phyloP scores from a whole-genome alignment of 2,329 filamentous ascomycete genomes.

The Saccharata proteae region DNA sequence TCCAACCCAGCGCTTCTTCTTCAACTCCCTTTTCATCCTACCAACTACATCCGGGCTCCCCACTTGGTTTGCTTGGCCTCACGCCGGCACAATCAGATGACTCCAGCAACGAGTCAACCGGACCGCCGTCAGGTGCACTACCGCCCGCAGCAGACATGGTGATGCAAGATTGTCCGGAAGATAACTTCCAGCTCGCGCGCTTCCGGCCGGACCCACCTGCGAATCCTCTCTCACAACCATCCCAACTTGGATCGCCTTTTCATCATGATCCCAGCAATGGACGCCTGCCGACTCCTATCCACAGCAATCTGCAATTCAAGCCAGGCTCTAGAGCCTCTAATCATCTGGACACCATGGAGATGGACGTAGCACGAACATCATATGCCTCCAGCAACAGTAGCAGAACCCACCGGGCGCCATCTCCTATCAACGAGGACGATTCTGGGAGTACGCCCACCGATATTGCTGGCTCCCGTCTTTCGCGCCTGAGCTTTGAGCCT shows the following conservation, averaged over 20 bases:
- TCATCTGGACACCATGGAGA: slow-evolving; percentile 6
- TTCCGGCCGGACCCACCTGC: slow-evolving; percentile 26
- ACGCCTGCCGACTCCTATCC: slow-evolving; percentile 29
- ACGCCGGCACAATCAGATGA: slow-evolving; percentile 20
- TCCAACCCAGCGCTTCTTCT: too few relatives aligned
- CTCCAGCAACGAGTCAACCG: slow-evolving; percentile 15
- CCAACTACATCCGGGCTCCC: too few relatives aligned
- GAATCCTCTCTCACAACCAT: too few relatives aligned
- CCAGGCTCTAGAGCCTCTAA: neutral
- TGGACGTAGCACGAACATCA: slow-evolving; percentile 11
- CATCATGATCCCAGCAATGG: slow-evolving; percentile 14
- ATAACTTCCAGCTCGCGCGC: slow-evolving; percentile 17
- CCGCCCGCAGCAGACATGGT: slow-evolving; percentile 23
- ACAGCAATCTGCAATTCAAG: too few relatives aligned
- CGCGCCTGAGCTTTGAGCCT: slow-evolving; percentile 23
- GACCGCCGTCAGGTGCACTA: slow-evolving; percentile 15
- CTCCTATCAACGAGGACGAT: slow-evolving; percentile 28
- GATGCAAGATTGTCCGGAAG: slow-evolving; percentile 20
- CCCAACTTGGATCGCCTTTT: too few relatives aligned
- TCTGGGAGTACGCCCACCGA: slow-evolving; percentile 24
- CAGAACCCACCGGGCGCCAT: slow-evolving; percentile 22
- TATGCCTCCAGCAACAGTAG: slow-evolving; percentile 14
- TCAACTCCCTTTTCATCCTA: too few relatives aligned
- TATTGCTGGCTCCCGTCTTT: slow-evolving; percentile 24
- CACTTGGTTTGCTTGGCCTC: too few relatives aligned